Percentiles rank a stretch among this genome's conserved stretches.
Evolutionary conservation across 371 early-diverging fungal species (phyloP).

Genomic region (Mucor sp.): DNA sequence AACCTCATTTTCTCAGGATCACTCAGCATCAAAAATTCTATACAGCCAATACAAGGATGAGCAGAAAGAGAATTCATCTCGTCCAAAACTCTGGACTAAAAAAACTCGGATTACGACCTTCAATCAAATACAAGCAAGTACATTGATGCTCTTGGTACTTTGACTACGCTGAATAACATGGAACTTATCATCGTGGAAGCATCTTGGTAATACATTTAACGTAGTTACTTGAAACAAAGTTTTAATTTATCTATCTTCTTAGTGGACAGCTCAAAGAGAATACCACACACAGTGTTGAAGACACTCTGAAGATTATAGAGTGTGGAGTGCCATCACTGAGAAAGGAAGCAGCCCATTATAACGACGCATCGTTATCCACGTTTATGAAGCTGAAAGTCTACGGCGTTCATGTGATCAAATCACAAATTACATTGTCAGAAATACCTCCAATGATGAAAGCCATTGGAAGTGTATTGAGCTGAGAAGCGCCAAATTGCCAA

Average conservation of each 20-base stretch:
- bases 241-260: slow-evolving; percentile 9
- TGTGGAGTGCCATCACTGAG: slow-evolving; percentile 20
- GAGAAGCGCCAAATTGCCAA: slow-evolving; percentile 14
- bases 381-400: slow-evolving; percentile 17
- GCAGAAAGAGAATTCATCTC: slow-evolving; percentile 9
- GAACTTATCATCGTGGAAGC: slow-evolving; percentile 18
- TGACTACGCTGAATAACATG: slow-evolving; percentile 21
- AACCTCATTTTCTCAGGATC: no score
- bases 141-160: slow-evolving; percentile 18
- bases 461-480: slow-evolving; percentile 12
- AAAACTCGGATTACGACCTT: slow-evolving; percentile 18
- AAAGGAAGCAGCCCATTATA: slow-evolving; percentile 22
- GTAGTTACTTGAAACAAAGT: slow-evolving; percentile 18
- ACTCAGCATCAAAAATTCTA: no score
- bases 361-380: slow-evolving; percentile 15
- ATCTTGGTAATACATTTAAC: slow-evolving; percentile 21
- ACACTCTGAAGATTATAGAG: slow-evolving; percentile 21
- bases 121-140: slow-evolving; percentile 12
- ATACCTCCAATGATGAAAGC: slow-evolving; percentile 20
- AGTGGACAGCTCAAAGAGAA: slow-evolving; percentile 23
- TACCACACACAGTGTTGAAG: slow-evolving; percentile 19
- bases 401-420: no score
- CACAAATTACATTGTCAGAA: slow-evolving; percentile 21
- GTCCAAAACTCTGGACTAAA: slow-evolving; percentile 12
- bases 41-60: no score